phyloP scores from a whole-genome alignment of 139 green algal genomes.

The Mychonastes homosphaera region DNA sequence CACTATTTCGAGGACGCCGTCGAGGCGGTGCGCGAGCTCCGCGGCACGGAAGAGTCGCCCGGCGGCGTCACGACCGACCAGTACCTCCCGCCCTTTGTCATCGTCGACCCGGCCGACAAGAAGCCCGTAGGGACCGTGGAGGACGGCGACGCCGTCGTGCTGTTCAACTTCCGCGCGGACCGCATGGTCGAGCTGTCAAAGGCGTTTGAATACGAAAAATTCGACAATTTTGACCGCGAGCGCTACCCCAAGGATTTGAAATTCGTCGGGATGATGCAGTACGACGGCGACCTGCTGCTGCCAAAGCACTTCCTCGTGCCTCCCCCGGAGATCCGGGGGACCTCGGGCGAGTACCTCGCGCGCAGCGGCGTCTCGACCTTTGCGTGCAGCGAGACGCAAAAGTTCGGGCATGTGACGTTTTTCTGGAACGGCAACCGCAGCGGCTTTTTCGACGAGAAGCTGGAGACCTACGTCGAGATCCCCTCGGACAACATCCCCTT shows the following conservation, averaged over 20 bases:
- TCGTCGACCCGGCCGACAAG: constrained; percentile 64
- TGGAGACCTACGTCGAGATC: constrained; percentile 89
- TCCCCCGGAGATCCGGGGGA: constrained; percentile 65
- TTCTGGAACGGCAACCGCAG: constrained; percentile 98
- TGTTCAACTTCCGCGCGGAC: constrained; percentile 95
- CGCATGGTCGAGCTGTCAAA: constrained; percentile 91
- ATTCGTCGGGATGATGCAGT: constrained; percentile 95
- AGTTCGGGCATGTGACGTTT: constrained; percentile 93
- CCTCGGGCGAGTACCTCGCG: constrained; percentile 71
- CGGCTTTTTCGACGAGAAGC: constrained; percentile 79
- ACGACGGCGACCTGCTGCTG: constrained; percentile 95
- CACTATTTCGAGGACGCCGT: constrained; percentile 67
- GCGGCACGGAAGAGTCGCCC: constrained; percentile 21
- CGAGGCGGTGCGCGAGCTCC: constrained; percentile 60
- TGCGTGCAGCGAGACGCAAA: constrained; percentile 91
- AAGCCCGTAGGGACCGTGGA: constrained; percentile 80
- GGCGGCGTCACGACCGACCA: constrained; percentile 66
- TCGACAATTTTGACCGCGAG: constrained; percentile 57
- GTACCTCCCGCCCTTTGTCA: constrained; percentile 76
- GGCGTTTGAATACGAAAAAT: constrained; percentile 86
- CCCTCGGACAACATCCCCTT: constrained; percentile 84
- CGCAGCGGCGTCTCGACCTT: constrained; percentile 78
- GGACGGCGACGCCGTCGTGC: constrained; percentile 84
- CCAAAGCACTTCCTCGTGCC: constrained; percentile 84
- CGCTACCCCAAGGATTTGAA: constrained; percentile 29